phyloP scores from a whole-genome alignment of 495 filamentous ascomycete genomes.

The Parachaetomium inaequale region DNA sequence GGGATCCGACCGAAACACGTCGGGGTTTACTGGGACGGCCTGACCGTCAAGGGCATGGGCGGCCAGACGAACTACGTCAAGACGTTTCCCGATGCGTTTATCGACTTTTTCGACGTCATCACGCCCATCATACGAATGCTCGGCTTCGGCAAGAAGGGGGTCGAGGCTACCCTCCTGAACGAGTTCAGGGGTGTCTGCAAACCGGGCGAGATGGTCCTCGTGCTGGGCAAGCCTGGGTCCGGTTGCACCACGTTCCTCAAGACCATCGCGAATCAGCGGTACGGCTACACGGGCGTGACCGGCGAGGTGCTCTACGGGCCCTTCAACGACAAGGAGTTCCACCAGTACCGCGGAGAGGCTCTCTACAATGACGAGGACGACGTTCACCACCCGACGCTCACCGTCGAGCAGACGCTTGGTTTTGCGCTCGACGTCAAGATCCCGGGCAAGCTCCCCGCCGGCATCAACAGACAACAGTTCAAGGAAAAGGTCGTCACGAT shows the following conservation, averaged over 20 bases:
- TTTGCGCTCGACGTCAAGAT: conserved; percentile 83
- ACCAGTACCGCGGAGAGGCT: conserved; percentile 72
- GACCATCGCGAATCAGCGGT: conserved; percentile 74
- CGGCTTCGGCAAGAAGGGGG: conserved; percentile 57
- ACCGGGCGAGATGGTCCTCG: conserved; percentile 87
- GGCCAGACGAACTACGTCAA: conserved; percentile 72
- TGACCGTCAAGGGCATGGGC: conserved; percentile 75
- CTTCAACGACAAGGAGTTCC: conserved; percentile 54
- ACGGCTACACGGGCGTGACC: conserved; percentile 70
- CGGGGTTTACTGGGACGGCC: conserved; percentile 72
- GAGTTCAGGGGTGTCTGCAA: conserved; percentile 54
- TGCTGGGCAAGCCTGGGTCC: conserved; percentile 79
- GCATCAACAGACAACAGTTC: conserved; percentile 63
- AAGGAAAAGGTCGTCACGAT: conserved; percentile 65
- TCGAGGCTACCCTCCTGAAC: conserved; percentile 61
- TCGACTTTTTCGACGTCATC: conserved; percentile 70
- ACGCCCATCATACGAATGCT: conserved; percentile 57
- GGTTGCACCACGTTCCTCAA: conserved; percentile 90
- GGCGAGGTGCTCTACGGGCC: conserved; percentile 80
- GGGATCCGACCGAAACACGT: conserved; percentile 78
- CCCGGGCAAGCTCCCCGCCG: conserved; percentile 65
- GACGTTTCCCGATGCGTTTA: conserved; percentile 78
- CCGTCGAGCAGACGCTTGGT: conserved; percentile 75
- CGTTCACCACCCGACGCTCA: conserved; percentile 74
- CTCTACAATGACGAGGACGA: conserved; percentile 88